Percentiles rank a stretch among this genome's conserved stretches.
phyloP scores from a whole-genome alignment of 306 rosid species.

The Senna tora region DNA sequence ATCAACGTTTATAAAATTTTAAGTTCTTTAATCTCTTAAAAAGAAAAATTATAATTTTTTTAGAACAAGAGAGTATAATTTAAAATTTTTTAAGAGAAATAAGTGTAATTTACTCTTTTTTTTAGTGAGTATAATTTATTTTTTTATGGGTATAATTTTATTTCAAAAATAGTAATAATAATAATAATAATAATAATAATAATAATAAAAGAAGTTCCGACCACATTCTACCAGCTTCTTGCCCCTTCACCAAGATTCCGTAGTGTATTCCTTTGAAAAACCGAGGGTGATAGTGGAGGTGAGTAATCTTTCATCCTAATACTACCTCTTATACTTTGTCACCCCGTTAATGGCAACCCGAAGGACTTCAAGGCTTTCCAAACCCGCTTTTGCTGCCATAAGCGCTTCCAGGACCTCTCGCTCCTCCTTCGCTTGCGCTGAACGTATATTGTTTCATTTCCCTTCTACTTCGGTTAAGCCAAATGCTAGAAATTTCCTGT shows the following conservation, averaged over 20 bases:
- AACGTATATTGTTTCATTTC: constrained; percentile 28
- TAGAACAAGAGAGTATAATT: too few relatives aligned
- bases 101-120: too few relatives aligned
- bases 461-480: constrained; percentile 27
- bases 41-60: too few relatives aligned
- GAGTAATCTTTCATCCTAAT: not conserved
- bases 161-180: too few relatives aligned
- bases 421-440: constrained; percentile 5
- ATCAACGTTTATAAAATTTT: too few relatives aligned
- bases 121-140: too few relatives aligned
- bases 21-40: too few relatives aligned
- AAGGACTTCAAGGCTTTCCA: constrained; percentile 60
- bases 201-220: not conserved
- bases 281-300: not conserved
- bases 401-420: constrained; percentile 39
- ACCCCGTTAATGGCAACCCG: constrained; percentile 61
- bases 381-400: constrained; percentile 52
- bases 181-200: too few relatives aligned
- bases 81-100: too few relatives aligned
- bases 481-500: constrained; percentile 25
- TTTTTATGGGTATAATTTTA: too few relatives aligned
- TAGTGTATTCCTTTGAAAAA: not conserved
- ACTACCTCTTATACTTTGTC: not conserved
- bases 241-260: constrained; percentile 41
- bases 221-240: constrained; percentile 35